A percentile compares a stretch with the other conserved stretches of the same genome.
Conservation (phyloP, 2,329 filamentous ascomycete species). For the Fusarium sublunatum region DNA sequence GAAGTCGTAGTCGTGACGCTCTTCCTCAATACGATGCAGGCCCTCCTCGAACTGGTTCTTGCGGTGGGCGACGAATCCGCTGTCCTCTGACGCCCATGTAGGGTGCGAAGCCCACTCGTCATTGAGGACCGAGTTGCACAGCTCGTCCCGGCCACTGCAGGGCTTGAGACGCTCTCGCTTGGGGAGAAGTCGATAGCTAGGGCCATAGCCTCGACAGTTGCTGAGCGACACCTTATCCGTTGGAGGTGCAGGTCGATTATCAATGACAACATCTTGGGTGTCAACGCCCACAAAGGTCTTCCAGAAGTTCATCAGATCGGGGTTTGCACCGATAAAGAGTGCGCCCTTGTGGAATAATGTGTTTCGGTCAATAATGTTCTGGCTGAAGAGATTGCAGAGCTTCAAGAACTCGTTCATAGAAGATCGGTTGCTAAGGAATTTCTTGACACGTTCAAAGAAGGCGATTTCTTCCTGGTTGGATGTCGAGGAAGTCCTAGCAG, state of each 20-base stretch:
- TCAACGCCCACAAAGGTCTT: constrained; percentile 85
- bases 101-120: constrained; percentile 99
- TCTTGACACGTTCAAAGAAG: constrained; percentile 97
- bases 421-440: constrained; percentile 91
- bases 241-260: constrained; percentile 80
- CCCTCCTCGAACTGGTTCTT: constrained; percentile 97
- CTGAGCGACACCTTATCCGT: constrained; percentile 88
- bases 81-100: constrained; percentile 98
- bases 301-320: constrained; percentile 90
- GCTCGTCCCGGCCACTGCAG: constrained; percentile 93
- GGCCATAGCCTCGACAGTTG: constrained; percentile 94
- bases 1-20: constrained; percentile 98
- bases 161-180: constrained; percentile 90
- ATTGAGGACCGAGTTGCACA: constrained; percentile 93
- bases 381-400: constrained; percentile 93
- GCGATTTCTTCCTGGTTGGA: constrained; percentile 86
- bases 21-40: constrained; percentile 95
- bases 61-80: constrained; percentile 94
- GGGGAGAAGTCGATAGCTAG: constrained; percentile 92
- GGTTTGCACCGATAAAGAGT: constrained; percentile 87
- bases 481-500: constrained; percentile 77
- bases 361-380: constrained; percentile 89
- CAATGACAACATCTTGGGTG: constrained; percentile 79
- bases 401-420: constrained; percentile 97
- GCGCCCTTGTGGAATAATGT: constrained; percentile 85